These are phyloP conservation scores for Dispira parvispora DNA, from an alignment of 192 early-diverging fungal species.

Conservation along the genomic window DNA sequence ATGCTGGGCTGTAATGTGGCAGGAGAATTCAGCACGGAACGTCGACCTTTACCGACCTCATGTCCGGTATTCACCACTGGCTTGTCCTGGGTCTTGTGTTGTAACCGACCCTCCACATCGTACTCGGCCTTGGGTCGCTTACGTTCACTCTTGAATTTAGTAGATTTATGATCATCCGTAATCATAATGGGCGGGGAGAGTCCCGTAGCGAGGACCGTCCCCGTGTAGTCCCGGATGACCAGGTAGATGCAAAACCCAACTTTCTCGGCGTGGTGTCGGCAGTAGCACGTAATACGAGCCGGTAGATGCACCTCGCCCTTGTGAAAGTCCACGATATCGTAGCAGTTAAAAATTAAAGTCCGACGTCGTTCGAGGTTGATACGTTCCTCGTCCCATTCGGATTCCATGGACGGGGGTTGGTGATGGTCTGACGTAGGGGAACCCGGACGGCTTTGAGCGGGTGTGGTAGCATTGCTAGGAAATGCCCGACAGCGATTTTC, in stretches of 20 bases:
- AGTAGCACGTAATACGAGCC: conserved; percentile 91
- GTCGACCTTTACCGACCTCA: conserved; percentile 9
- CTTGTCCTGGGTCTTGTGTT: conserved; percentile 19
- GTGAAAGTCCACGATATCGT: conserved; percentile 68
- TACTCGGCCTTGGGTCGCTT: conserved; percentile 34
- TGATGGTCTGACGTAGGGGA: conserved; percentile 24
- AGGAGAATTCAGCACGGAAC: neutral
- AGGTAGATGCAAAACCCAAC: conserved; percentile 82
- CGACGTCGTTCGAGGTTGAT: conserved; percentile 58
- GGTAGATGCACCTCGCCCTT: conserved; percentile 79
- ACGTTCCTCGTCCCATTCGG: conserved; percentile 42
- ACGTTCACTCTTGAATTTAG: conserved; percentile 38
- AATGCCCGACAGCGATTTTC: conserved; percentile 21
- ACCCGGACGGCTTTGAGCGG: conserved; percentile 32
- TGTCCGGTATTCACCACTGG: conserved; percentile 14
- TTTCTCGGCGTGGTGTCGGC: conserved; percentile 89
- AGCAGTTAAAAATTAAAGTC: conserved; percentile 80
- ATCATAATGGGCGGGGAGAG: conserved; percentile 88
- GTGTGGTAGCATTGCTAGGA: conserved; percentile 33
- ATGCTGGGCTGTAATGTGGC: neutral
- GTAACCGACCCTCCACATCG: conserved; percentile 18
- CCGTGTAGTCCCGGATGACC: conserved; percentile 47
- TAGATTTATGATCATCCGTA: conserved; percentile 94
- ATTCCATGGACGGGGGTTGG: conserved; percentile 28
- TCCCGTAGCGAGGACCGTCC: conserved; percentile 52